Conservation (phyloP, 768 basidiomycete genomes). For the Leucosporidium scottii region DNA sequence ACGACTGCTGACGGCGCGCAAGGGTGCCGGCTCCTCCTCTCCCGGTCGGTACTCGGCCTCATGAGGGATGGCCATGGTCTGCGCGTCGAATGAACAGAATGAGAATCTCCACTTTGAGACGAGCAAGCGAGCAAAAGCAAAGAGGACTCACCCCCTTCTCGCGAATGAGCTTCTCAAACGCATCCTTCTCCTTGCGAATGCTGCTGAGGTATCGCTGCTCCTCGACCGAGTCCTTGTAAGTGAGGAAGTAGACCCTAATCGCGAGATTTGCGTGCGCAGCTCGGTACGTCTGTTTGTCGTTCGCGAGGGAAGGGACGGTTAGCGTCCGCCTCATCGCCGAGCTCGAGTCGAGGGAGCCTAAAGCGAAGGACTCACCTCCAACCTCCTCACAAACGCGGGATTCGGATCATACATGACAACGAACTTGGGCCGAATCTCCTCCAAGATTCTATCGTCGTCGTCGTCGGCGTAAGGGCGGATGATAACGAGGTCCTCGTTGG, state of each 20-base stretch:
- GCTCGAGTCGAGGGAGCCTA: not conserved
- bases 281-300: constrained; percentile 62
- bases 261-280: constrained; percentile 72
- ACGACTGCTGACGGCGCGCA: constrained; percentile 75
- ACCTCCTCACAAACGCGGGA: constrained; percentile 80
- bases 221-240: constrained; percentile 87
- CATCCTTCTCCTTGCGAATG: constrained; percentile 82
- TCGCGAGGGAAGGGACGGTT: not conserved
- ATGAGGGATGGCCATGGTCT: constrained; percentile 88
- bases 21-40: constrained; percentile 46
- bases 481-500: constrained; percentile 70
- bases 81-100: not conserved
- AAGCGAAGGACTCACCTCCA: constrained; percentile 59
- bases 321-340: not conserved
- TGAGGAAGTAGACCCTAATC: constrained; percentile 87
- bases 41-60: constrained; percentile 41
- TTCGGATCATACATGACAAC: constrained; percentile 94
- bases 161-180: constrained; percentile 84
- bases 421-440: constrained; percentile 81
- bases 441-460: constrained; percentile 77
- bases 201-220: constrained; percentile 91
- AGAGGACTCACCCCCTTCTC: constrained; percentile 68
- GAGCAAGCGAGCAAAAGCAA: too few relatives aligned
- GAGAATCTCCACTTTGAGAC: too few relatives aligned
- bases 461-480: constrained; percentile 86